Evolutionary conservation across 768 basidiomycete genomes (phyloP).

Genomic region (Boletus barrowsii): DNA sequence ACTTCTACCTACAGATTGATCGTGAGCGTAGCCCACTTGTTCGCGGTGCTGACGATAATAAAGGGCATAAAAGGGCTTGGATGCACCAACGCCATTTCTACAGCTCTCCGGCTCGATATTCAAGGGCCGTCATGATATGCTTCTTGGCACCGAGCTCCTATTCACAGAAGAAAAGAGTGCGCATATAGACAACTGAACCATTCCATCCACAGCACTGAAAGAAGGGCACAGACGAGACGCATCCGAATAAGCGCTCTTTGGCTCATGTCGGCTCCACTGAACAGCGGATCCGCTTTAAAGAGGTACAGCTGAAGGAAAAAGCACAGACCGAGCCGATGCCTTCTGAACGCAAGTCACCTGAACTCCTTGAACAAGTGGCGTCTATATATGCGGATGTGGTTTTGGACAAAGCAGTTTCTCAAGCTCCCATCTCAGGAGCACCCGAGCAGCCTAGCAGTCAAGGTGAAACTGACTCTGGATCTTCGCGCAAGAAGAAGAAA

Average conservation of each 20-base stretch:
- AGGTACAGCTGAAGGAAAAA: constrained; percentile 53
- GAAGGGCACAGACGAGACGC: constrained; percentile 37
- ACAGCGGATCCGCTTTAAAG: constrained; percentile 69
- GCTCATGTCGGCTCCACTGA: constrained; percentile 59
- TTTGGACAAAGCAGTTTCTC: neutral
- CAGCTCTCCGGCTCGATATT: constrained; percentile 76
- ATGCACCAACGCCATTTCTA: constrained; percentile 72
- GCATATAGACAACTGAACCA: neutral
- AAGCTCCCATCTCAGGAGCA: neutral
- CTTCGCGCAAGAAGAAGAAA: constrained; percentile 16
- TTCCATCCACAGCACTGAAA: neutral
- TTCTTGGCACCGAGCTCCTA: constrained; percentile 74
- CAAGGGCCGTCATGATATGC: constrained; percentile 61
- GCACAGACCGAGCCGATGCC: constrained; percentile 31
- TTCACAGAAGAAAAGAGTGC: constrained; percentile 69
- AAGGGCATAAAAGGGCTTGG: constrained; percentile 53
- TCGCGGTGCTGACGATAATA: neutral
- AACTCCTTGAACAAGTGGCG: constrained; percentile 18
- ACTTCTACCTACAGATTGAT: constrained; percentile 70
- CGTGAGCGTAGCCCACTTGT: constrained; percentile 39
- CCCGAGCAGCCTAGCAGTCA: constrained; percentile 1
- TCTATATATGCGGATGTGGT: constrained; percentile 20
- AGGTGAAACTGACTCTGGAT: neutral
- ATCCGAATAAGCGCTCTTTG: constrained; percentile 50
- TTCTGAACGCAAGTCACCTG: constrained; percentile 2